phyloP scores from a whole-genome alignment of 805 yeast genomes.

The Sugiyamaella qingdaonensis region DNA sequence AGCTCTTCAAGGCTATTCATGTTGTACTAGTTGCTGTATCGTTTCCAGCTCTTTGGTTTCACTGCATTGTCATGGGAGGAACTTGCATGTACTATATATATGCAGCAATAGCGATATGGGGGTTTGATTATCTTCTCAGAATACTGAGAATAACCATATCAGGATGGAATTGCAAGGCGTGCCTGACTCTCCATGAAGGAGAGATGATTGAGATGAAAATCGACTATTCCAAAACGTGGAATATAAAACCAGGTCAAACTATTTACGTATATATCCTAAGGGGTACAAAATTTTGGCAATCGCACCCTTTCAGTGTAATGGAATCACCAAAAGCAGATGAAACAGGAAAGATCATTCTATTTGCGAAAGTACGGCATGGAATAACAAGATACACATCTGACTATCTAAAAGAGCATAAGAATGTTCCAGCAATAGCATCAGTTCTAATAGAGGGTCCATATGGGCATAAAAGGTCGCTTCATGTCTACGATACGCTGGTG shows the following conservation, averaged over 20 bases:
- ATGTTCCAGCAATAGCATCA: constrained; percentile 13
- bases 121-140: constrained; percentile 57
- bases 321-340: constrained; percentile 15
- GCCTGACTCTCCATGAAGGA: constrained; percentile 18
- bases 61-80: constrained; percentile 39
- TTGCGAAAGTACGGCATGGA: constrained; percentile 18
- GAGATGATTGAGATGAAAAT: constrained; percentile 25
- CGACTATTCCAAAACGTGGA: constrained; percentile 44
- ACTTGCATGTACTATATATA: constrained; percentile 44
- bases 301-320: constrained; percentile 63
- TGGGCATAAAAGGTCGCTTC: constrained; percentile 51
- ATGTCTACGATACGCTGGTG: constrained; percentile 50
- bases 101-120: constrained; percentile 64
- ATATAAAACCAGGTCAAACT: constrained; percentile 51
- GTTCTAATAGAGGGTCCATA: constrained; percentile 64
- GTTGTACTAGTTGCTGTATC: constrained; percentile 51
- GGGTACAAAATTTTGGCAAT: constrained; percentile 56
- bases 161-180: constrained; percentile 42
- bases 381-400: constrained; percentile 16
- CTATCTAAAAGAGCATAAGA: constrained; percentile 6
- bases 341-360: constrained; percentile 15
- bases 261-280: constrained; percentile 55
- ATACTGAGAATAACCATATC: constrained; percentile 49
- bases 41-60: constrained; percentile 54
- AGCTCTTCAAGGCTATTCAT: constrained; percentile 54